phyloP scores from a whole-genome alignment of 2,329 filamentous ascomycete genomes.

The Trematosphaeria pertusa region DNA sequence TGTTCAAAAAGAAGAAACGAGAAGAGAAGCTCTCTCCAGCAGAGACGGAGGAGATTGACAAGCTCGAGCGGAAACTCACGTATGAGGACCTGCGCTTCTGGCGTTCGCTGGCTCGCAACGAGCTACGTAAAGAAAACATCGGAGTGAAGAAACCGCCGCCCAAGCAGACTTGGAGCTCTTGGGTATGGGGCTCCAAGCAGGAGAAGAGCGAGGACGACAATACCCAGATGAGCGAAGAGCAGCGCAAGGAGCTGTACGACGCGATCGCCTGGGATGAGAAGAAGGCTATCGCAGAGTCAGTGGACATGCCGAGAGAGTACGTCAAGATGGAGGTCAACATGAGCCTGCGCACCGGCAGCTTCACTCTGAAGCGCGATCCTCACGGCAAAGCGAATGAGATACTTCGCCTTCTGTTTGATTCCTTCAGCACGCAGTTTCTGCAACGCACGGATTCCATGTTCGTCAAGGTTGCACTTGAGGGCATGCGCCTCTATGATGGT shows the following conservation, averaged over 20 bases:
- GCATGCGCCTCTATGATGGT: conserved; percentile 92
- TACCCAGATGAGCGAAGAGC: conserved; percentile 90
- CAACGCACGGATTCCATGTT: conserved; percentile 91
- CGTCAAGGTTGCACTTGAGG: conserved; percentile 87
- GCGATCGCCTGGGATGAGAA: conserved; percentile 99
- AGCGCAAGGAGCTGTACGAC: conserved; percentile 94
- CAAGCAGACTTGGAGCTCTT: conserved; percentile 87
- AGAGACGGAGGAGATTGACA: conserved; percentile 75
- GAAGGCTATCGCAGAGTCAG: conserved; percentile 81
- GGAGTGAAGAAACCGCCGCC: conserved; percentile 78
- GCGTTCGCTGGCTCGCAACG: conserved; percentile 91
- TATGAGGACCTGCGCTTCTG: conserved; percentile 98
- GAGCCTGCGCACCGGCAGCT: conserved; percentile 93
- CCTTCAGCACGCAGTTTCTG: conserved; percentile 88
- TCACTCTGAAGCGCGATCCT: conserved; percentile 86
- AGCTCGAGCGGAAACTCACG: conserved; percentile 82
- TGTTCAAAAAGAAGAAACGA: conserved; percentile 92
- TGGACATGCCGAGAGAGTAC: conserved; percentile 89
- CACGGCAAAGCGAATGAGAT: conserved; percentile 81
- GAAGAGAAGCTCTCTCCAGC: conserved; percentile 70
- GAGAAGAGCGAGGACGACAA: conserved; percentile 74
- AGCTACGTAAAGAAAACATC: conserved; percentile 93
- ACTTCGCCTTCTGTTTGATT: conserved; percentile 90
- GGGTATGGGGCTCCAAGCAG: conserved; percentile 80
- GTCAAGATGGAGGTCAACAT: conserved; percentile 93